These are phyloP conservation scores for Aureobasidium subglaciale DNA, from an alignment of 2,329 filamentous ascomycete genomes.

Conservation along the genomic window DNA sequence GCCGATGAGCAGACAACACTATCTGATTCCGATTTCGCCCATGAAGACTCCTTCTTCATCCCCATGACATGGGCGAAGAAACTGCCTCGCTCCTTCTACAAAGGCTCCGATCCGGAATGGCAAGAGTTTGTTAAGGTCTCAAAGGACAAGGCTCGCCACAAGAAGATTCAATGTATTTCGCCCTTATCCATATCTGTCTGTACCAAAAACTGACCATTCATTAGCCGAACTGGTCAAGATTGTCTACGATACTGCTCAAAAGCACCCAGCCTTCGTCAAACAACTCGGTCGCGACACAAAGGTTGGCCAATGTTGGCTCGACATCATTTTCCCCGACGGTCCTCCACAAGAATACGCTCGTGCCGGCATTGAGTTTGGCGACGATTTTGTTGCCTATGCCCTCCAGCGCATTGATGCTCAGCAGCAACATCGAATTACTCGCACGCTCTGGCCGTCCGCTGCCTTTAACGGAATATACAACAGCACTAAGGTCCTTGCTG, in stretches of 20 bases:
- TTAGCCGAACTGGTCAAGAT: conserved; percentile 31
- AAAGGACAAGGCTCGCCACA: conserved; percentile 34
- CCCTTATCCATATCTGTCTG: neutral
- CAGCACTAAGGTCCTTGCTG: conserved; percentile 28
- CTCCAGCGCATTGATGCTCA: conserved; percentile 32
- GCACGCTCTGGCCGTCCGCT: conserved; percentile 33
- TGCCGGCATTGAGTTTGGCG: conserved; percentile 37
- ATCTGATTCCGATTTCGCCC: conserved; percentile 27
- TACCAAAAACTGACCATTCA: neutral
- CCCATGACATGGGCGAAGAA: conserved; percentile 41
- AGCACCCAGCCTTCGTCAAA: conserved; percentile 26
- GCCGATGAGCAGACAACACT: conserved; percentile 26
- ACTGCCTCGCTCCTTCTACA: conserved; percentile 38
- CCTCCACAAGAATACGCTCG: conserved; percentile 44
- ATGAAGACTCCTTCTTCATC: conserved; percentile 39
- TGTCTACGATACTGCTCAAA: conserved; percentile 26
- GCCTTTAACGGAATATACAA: conserved; percentile 30
- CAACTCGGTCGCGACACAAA: conserved; percentile 34
- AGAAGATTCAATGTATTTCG: conserved; percentile 32
- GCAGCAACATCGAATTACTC: conserved; percentile 34
- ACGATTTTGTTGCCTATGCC: conserved; percentile 35
- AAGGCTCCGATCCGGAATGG: conserved; percentile 48
- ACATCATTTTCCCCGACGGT: conserved; percentile 41
- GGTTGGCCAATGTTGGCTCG: conserved; percentile 40
- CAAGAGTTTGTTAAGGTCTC: conserved; percentile 42